These are phyloP conservation scores for Mycena haematopus DNA, from an alignment of 768 basidiomycete species.

Conservation along the genomic window DNA sequence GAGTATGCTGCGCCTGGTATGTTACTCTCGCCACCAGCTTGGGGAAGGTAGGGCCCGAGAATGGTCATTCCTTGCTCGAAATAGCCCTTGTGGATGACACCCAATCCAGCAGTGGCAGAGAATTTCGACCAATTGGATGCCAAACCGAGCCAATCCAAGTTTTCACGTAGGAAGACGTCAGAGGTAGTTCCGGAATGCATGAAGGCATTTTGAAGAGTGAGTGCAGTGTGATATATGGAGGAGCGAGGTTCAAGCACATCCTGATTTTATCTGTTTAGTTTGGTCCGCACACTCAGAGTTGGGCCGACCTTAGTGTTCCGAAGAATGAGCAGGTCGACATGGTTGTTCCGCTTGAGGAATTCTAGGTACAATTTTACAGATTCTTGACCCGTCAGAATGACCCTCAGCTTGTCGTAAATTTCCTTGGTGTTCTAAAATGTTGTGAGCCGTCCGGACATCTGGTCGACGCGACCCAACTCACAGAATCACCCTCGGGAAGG, in stretches of 20 bases:
- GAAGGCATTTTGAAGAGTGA: conserved; percentile 96
- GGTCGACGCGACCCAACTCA: conserved; percentile 38
- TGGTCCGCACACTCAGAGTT: background rate
- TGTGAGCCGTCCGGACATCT: conserved; percentile 7
- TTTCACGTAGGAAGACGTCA: conserved; percentile 91
- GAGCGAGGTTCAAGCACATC: conserved; percentile 92
- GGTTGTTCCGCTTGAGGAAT: conserved; percentile 94
- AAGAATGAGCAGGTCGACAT: conserved; percentile 88
- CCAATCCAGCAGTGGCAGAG: conserved; percentile 94
- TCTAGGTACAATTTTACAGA: conserved; percentile 93
- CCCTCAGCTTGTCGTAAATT: conserved; percentile 76
- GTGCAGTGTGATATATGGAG: conserved; percentile 96
- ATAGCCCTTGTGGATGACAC: conserved; percentile 97
- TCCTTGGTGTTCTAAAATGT: conserved; percentile 58
- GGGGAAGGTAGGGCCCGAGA: conserved; percentile 92
- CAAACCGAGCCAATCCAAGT: conserved; percentile 94
- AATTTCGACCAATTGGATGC: conserved; percentile 99
- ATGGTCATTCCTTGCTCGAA: conserved; percentile 92
- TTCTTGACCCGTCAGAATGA: conserved; percentile 89
- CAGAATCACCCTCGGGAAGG: conserved; percentile 72
- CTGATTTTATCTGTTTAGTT: conserved; percentile 43
- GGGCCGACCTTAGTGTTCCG: conserved; percentile 84
- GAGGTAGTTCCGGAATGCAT: conserved; percentile 99
- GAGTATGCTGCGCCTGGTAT: conserved; percentile 85
- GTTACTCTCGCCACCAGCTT: conserved; percentile 74